Evolutionary conservation across 257 asterid genomes (phyloP), one percentile per base, ranked within the genome.

Genomic region (Gentiana macrophylla): DNA sequence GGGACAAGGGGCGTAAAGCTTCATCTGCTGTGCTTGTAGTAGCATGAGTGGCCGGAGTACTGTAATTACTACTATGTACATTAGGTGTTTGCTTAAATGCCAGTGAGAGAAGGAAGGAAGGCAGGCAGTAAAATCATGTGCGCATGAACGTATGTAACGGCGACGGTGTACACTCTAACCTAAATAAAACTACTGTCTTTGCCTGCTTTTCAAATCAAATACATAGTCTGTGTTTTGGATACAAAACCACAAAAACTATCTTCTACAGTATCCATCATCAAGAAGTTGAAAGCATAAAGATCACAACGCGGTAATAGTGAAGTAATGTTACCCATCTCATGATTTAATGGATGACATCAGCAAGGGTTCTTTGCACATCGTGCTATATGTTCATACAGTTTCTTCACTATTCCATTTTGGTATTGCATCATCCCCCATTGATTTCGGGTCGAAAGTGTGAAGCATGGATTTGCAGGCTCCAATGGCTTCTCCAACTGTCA

Each of bases 401-500:
- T 41, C 75, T 24, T 67, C 75, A 56, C 62, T 74, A 74, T 84
- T 84, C 70, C 76, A 78, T 38, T 77, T 73, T 6, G 50, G 64
- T 9, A 74, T 35, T 38, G 7, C 45, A 56, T 49, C 71, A 37
- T 74, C 74, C n/a, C 67, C 11, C n/a, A 12, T 10, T 12, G 60
- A 55, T 45, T 72, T 77, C 2, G 83, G 69, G 36, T 79, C 79
- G 77, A 62, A 70, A 6, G 87, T 62, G 53, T 84, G 95, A 12
- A 91, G 89, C 82, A 82, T 78, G 72, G 77, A 87, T 13, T 79
- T 77, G 72, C 94, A 87, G 12, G 94, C 89, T 35, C 80, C 94
- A 32, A 88, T 97, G 4, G 99, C 99, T 53, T 92, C 97, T 8
- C 78, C 99, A 35, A 85, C 95, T 0, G 97, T 88, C 65, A 88